Percentiles rank a stretch among this genome's conserved stretches.
Conservation (phyloP, 768 basidiomycete genomes). For the Phaeotremella skinneri region DNA sequence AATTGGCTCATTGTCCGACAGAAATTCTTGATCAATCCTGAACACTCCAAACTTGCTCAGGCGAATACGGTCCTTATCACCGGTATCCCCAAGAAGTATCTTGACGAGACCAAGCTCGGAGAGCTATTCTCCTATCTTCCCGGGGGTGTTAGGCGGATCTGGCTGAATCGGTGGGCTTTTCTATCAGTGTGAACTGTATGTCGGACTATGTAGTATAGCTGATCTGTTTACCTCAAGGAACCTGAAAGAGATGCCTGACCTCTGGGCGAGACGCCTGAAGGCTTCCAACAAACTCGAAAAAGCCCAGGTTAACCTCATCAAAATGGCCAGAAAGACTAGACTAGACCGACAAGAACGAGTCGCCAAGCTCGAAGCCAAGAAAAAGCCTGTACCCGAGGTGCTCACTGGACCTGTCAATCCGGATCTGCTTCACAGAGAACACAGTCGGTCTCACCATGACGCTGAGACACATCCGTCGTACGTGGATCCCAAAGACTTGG, state of each 20-base stretch:
- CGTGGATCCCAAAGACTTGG: slow-evolving; percentile 20
- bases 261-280: slow-evolving; percentile 70
- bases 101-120: slow-evolving; percentile 66
- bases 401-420: slow-evolving; percentile 40
- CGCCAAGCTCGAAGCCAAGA: slow-evolving; percentile 54
- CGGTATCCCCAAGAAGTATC: slow-evolving; percentile 75
- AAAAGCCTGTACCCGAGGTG: slow-evolving; percentile 31
- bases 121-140: slow-evolving; percentile 78
- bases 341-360: slow-evolving; percentile 56
- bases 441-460: not conserved
- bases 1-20: slow-evolving; percentile 79
- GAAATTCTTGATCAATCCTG: slow-evolving; percentile 69
- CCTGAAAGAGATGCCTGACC: slow-evolving; percentile 78
- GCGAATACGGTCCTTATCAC: slow-evolving; percentile 88
- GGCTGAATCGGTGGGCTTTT: slow-evolving; percentile 72
- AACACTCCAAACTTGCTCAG: slow-evolving; percentile 73
- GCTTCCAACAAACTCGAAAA: slow-evolving; percentile 79
- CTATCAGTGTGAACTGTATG: not conserved
- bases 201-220: not conserved
- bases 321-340: slow-evolving; percentile 71
- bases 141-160: slow-evolving; percentile 84
- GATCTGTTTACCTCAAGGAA: slow-evolving; percentile 62
- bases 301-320: slow-evolving; percentile 75
- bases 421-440: slow-evolving; percentile 24
- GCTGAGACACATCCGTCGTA: not conserved